Conservation (phyloP, 495 filamentous ascomycete genomes). For the Darksidea phi region DNA sequence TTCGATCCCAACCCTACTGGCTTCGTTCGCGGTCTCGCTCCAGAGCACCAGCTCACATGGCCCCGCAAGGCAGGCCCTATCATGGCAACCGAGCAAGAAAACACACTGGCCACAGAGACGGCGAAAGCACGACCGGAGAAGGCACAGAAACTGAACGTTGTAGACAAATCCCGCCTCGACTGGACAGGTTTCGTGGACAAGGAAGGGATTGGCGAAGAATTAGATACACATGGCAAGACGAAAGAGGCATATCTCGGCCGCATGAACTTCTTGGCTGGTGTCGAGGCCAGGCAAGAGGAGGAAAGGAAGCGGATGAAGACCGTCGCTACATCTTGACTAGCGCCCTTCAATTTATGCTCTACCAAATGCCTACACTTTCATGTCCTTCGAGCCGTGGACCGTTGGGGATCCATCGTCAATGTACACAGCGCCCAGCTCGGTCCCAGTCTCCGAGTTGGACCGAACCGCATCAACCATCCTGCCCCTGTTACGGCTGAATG, state of each 20-base stretch:
- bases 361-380: too few relatives aligned
- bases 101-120: constrained; percentile 7
- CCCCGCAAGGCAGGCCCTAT: constrained; percentile 46
- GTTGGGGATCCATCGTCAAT: too few relatives aligned
- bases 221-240: constrained; percentile 77
- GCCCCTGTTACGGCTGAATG: too few relatives aligned
- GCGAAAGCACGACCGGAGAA: constrained; percentile 41
- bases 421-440: too few relatives aligned
- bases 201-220: constrained; percentile 87
- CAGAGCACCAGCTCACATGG: constrained; percentile 38
- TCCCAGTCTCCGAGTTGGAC: too few relatives aligned
- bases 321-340: constrained; percentile 1
- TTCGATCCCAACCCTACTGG: constrained; percentile 72
- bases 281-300: constrained; percentile 74
- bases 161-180: constrained; percentile 92
- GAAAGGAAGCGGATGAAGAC: constrained; percentile 62
- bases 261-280: constrained; percentile 85
- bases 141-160: constrained; percentile 86
- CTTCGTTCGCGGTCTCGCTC: constrained; percentile 40
- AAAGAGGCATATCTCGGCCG: constrained; percentile 78
- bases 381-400: too few relatives aligned
- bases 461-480: too few relatives aligned
- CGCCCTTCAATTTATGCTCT: too few relatives aligned
- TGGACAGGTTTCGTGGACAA: constrained; percentile 94
- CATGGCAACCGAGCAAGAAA: constrained; percentile 43